Base-by-base conservation (phyloP, 345 rosid species). In the Populus ilicifolia region DNA sequence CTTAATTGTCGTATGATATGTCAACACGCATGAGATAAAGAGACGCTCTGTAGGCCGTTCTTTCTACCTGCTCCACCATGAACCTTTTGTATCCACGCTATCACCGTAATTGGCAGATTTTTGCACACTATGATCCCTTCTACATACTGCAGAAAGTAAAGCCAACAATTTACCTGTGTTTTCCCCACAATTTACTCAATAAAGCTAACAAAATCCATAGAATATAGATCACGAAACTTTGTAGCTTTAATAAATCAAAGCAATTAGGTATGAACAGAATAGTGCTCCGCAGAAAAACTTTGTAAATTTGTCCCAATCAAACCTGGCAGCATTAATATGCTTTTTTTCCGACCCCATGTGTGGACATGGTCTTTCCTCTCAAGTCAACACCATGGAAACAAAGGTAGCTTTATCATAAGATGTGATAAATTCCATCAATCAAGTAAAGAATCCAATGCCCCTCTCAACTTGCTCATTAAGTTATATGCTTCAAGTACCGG, bases 361-460 rank as follows among this genome's bases (percentile, higher is more conserved):
- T 35, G 69, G 56, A 54, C 48, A 62, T 33, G 43, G 14, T 76
- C 30, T 20, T 35, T 78, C 5, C 69, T 69, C 80, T 23, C 1
- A 44, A 77, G 83, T 82, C 83, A 78, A 79, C 9, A 69, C 16
- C 5, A 77, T 62, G 27, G 71, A 41, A 80, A 81, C 44, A 80
- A 78, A 84, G 50, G 21, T 16, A 30, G 77, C 85, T 75, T 87
- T 50, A 81, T 74, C 25, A 48, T 17, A 54, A 83, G 80, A 75
- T 50, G 10, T 62, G 33, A 63, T 65, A 38, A n/a, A 69, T 73
- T 59, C 78, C 85, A 65, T 68, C 77, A 62, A 44, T 81, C 83
- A 80, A 71, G 87, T n/a, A 59, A 76, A 65, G 90, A 76, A 87
- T 82, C 88, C 84, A 74, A 84, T 85, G 14, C 87, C 82, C 61